phyloP scores from a whole-genome alignment of 176 grass and related monocot species.

The Rhynchospora tenuis region DNA sequence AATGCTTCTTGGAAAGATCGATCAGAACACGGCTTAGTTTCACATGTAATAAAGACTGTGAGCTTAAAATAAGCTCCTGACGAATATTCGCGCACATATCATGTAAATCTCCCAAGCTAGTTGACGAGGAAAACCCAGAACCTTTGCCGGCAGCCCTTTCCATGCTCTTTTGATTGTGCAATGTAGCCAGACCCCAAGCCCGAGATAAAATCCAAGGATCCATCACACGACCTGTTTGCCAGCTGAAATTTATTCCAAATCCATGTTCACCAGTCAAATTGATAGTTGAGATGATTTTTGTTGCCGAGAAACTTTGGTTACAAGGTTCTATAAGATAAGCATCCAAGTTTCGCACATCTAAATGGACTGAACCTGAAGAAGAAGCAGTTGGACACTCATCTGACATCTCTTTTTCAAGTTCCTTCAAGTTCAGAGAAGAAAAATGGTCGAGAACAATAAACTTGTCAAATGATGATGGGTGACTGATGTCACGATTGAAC shows the following conservation, averaged over 20 bases:
- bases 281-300: conserved; percentile 72
- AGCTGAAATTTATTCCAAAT: conserved; percentile 49
- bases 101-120: conserved; percentile 46
- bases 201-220: conserved; percentile 51
- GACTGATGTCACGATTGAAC: conserved; percentile 39
- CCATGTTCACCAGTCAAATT: conserved; percentile 30
- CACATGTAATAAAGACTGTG: conserved; percentile 71
- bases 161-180: conserved; percentile 48
- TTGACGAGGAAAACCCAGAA: conserved; percentile 62
- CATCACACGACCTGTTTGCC: conserved; percentile 47
- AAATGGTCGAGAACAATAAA: conserved; percentile 72
- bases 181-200: conserved; percentile 63
- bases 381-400: conserved; percentile 30
- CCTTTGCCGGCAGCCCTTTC: conserved; percentile 52
- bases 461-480: conserved; percentile 54
- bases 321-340: conserved; percentile 67
- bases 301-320: conserved; percentile 46
- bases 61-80: conserved; percentile 68
- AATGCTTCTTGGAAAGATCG: conserved; percentile 68
- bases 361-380: conserved; percentile 56
- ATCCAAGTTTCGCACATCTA: conserved; percentile 52
- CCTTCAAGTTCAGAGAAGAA: conserved; percentile 31
- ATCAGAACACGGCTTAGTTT: conserved; percentile 51
- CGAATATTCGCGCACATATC: conserved; percentile 47
- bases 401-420: conserved; percentile 37